Evolutionary conservation across 2,329 filamentous ascomycete species (phyloP).

Genomic region (Bertia moriformis): DNA sequence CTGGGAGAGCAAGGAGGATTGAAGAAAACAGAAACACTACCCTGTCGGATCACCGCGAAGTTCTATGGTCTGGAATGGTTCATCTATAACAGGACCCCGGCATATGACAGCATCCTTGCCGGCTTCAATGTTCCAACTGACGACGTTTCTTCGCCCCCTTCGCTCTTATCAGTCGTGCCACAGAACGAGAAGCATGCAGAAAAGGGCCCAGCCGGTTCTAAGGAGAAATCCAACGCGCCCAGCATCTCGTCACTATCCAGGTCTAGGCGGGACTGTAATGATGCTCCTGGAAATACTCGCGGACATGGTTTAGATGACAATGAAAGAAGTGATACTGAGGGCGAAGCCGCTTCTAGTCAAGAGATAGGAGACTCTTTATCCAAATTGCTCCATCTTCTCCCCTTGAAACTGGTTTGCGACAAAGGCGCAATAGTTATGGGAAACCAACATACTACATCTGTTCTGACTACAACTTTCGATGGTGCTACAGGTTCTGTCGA

Average conservation of each 20-base stretch:
- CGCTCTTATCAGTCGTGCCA: conserved; percentile 1
- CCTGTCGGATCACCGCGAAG: conserved; percentile 69
- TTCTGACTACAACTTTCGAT: conserved; percentile 71
- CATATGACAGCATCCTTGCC: conserved; percentile 71
- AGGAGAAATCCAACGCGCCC: not conserved
- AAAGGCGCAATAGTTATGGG: conserved; percentile 82
- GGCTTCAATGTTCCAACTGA: conserved; percentile 33
- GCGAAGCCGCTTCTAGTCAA: not conserved
- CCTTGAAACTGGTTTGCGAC: conserved; percentile 66
- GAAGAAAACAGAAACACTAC: conserved; percentile 38
- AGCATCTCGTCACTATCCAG: too few species aligned
- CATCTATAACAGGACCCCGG: conserved; percentile 85
- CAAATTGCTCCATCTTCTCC: conserved; percentile 62
- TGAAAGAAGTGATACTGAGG: conserved; percentile 10
- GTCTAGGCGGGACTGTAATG: too few species aligned
- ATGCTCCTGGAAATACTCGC: not conserved
- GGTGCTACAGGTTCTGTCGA: conserved; percentile 65
- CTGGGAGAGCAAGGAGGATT: conserved; percentile 8
- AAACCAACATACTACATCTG: conserved; percentile 77
- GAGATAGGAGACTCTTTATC: conserved; percentile 22
- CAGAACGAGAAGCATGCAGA: too few species aligned
- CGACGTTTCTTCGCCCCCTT: conserved; percentile 7
- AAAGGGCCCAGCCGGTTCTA: too few species aligned
- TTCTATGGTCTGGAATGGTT: conserved; percentile 86
- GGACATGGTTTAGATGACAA: not conserved